Percentiles rank a stretch among this genome's conserved stretches.
Conservation (phyloP, 495 filamentous ascomycete species). For the Aspergillus kassunensis region DNA sequence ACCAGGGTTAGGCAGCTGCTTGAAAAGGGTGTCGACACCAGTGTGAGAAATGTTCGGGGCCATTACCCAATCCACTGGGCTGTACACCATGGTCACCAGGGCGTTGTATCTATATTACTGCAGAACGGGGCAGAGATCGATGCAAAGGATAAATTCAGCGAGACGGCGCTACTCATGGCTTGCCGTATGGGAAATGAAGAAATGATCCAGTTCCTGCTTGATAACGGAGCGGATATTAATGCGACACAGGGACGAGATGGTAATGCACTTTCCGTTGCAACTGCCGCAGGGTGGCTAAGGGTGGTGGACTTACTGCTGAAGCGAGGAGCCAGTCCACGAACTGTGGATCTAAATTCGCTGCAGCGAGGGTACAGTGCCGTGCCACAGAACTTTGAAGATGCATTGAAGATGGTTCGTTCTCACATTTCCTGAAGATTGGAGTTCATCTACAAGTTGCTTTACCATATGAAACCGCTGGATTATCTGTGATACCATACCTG, state of each 20-base stretch:
- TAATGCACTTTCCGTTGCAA: not conserved
- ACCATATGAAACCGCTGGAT: too few species aligned
- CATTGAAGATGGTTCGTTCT: not conserved
- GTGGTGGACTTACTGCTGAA: not conserved
- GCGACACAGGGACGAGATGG: not conserved
- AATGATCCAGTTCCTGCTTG: conserved; percentile 18
- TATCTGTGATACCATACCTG: too few species aligned
- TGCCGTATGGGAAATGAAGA: conserved; percentile 10
- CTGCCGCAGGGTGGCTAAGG: not conserved
- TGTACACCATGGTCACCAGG: not conserved
- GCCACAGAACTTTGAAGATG: not conserved
- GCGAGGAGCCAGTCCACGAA: not conserved
- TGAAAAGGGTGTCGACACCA: not conserved
- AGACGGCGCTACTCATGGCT: conserved; percentile 27
- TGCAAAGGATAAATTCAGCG: conserved; percentile 19
- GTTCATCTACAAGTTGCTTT: too few species aligned
- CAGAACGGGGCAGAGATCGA: conserved; percentile 16
- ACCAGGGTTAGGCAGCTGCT: conserved; percentile 20
- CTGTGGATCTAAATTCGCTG: not conserved
- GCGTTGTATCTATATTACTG: not conserved
- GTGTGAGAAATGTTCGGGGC: not conserved
- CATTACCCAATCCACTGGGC: not conserved
- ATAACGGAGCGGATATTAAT: conserved; percentile 12
- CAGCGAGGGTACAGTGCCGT: not conserved
- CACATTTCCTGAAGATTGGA: not conserved